phyloP scores from a whole-genome alignment of 192 early-diverging fungal genomes.

The Chytriomyces sp. region DNA sequence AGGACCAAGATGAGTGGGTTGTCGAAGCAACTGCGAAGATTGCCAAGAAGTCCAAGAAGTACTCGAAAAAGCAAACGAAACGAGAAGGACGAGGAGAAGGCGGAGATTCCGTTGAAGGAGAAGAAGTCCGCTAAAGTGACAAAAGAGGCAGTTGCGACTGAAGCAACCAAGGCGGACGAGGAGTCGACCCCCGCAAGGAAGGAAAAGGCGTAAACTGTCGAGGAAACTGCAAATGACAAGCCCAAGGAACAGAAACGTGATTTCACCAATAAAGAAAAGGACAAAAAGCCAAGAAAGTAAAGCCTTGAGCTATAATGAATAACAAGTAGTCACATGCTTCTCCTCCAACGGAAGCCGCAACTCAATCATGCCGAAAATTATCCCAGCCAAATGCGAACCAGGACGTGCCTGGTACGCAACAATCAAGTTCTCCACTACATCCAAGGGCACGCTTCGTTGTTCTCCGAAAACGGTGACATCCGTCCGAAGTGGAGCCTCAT shows the following conservation, averaged over 20 bases:
- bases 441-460: too few species aligned
- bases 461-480: too few species aligned
- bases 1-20: conserved; percentile 16
- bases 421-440: too few species aligned
- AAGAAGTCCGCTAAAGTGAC: conserved; percentile 15
- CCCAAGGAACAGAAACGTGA: not conserved
- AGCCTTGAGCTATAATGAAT: not conserved
- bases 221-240: not conserved
- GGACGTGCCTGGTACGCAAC: too few species aligned
- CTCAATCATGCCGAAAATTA: too few species aligned
- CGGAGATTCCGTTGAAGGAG: not conserved
- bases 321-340: too few species aligned
- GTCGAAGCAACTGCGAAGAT: not conserved
- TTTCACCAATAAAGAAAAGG: not conserved
- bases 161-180: not conserved
- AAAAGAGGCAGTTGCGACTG: not conserved
- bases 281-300: conserved; percentile 16
- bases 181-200: not conserved
- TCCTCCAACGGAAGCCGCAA: too few species aligned
- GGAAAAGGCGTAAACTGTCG: not conserved
- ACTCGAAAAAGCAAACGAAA: not conserved
- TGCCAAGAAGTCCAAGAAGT: not conserved
- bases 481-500: too few species aligned
- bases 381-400: too few species aligned
- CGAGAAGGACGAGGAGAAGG: not conserved